Evolutionary conservation across 306 rosid genomes (phyloP), one percentile per base, ranked within the genome.

Genomic region (Abrus precatorius): DNA sequence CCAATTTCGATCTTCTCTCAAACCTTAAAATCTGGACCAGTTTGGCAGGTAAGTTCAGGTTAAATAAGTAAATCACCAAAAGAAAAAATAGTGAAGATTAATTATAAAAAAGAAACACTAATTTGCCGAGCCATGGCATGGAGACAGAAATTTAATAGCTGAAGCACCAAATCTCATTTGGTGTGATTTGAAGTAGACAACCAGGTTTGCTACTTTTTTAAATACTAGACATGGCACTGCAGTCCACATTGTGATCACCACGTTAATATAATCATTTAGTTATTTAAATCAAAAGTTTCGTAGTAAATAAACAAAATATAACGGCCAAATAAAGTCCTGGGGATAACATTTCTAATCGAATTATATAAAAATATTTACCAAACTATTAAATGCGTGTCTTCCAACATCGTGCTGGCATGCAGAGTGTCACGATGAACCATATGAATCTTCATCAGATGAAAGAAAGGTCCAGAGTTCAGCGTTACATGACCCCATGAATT

Each of bases 351-450:
- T 47, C 5, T 10, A 48, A 67, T 43, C 9, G 33, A 43, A 27
- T 20, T 20, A 20, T 20, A 20, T 4, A n/a, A 67, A 20, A 9
- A 44, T 59, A 55, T n/a, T 14, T 57, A 8, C 63, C 63, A 27
- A 56, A 33, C 13, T 8, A 56, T 20, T 20, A 20, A 20, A 20
- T 20, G 20, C 20, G 20, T 20, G 20, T 20, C 20, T 20, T 20
- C 3, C 57, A 68, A 68, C 4, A 41, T 47, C 74, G 74, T 68
- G 74, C 74, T 28, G 56, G 74, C 74, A 68, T 32, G 55, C 14
- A 28, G 38, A 45, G 8, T 3, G 72, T 44, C 49, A 13, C 27
- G 32, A 27, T 10, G 65, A 3, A 12, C 30, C 8, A 55, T 20
- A 9, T 20, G 12, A 20, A 55, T 27, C 12, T 55, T 27, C 2